Percentiles rank a stretch among this genome's conserved stretches.
Evolutionary conservation across 768 basidiomycete species (phyloP).

Genomic region (Serendipita vermifera): DNA sequence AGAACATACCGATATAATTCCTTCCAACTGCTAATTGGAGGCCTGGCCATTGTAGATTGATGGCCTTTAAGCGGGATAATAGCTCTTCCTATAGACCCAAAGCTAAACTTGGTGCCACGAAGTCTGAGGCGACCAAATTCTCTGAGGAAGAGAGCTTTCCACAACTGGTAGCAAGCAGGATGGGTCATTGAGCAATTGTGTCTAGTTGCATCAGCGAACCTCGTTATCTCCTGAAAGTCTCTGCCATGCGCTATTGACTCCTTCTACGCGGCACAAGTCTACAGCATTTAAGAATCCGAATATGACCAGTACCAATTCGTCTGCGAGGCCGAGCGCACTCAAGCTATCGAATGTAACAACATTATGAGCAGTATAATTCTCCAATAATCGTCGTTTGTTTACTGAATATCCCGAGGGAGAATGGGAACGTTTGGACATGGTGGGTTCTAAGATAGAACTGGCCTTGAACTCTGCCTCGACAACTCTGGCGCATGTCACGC

Average conservation of each 20-base stretch:
- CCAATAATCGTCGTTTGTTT: no score
- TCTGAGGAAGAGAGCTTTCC: not conserved
- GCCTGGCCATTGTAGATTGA: no score
- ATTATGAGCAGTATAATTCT: no score
- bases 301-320: not conserved
- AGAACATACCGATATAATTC: no score
- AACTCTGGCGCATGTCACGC: not conserved
- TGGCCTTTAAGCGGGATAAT: no score
- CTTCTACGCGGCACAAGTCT: conserved; percentile 1
- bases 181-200: not conserved
- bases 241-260: not conserved
- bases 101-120: not conserved
- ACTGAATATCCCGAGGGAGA: no score
- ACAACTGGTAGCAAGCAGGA: not conserved
- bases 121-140: not conserved
- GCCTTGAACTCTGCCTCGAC: no score
- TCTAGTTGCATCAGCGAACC: not conserved
- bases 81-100: no score
- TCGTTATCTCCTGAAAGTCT: conserved; percentile 2
- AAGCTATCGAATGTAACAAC: no score
- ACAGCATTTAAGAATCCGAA: not conserved
- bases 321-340: conserved; percentile 3
- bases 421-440: no score
- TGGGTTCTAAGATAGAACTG: no score
- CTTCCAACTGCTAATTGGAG: no score